Percentiles rank a stretch among this genome's conserved stretches.
Conservation (phyloP, 768 basidiomycete genomes). For the Hirschioporus abietinus region DNA sequence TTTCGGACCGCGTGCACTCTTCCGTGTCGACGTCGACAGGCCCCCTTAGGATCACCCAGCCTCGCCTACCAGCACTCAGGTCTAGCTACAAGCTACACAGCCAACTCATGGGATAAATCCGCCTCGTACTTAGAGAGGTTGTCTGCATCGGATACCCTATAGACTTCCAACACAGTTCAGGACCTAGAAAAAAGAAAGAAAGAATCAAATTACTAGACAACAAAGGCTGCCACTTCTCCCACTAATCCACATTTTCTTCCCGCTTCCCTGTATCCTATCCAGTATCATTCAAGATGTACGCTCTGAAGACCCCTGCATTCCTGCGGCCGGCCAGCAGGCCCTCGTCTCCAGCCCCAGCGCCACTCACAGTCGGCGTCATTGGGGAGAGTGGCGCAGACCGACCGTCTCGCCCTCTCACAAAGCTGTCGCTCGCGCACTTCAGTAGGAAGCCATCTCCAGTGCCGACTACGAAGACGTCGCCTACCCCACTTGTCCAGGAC, state of each 20-base stretch:
- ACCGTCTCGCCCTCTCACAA: conserved; percentile 46
- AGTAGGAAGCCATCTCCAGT: conserved; percentile 40
- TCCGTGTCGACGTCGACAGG: conserved; percentile 62
- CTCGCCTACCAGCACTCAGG: conserved; percentile 14
- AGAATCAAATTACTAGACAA: conserved; percentile 13
- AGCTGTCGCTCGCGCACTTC: conserved; percentile 55
- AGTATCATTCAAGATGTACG: conserved; percentile 43
- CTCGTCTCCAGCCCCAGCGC: conserved; percentile 49
- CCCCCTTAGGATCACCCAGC: conserved; percentile 57
- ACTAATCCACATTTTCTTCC: conserved; percentile 9
- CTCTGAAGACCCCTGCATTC: conserved; percentile 62
- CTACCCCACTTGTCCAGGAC: conserved; percentile 58
- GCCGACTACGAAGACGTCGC: conserved; percentile 27
- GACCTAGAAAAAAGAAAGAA: conserved; percentile 18
- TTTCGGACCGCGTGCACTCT: conserved; percentile 56
- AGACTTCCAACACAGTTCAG: conserved; percentile 26
- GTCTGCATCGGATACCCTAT: conserved; percentile 31
- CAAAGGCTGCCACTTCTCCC: conserved; percentile 13
- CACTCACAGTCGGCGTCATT: conserved; percentile 29
- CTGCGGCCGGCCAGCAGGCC: conserved; percentile 62
- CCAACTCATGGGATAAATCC: conserved; percentile 40
- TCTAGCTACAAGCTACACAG: conserved; percentile 8
- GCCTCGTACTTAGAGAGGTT: conserved; percentile 31
- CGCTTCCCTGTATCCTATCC: conserved; percentile 18
- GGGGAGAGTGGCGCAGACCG: conserved; percentile 37